phyloP scores from a whole-genome alignment of 2,329 filamentous ascomycete species.

The Scytalidium sp. region DNA sequence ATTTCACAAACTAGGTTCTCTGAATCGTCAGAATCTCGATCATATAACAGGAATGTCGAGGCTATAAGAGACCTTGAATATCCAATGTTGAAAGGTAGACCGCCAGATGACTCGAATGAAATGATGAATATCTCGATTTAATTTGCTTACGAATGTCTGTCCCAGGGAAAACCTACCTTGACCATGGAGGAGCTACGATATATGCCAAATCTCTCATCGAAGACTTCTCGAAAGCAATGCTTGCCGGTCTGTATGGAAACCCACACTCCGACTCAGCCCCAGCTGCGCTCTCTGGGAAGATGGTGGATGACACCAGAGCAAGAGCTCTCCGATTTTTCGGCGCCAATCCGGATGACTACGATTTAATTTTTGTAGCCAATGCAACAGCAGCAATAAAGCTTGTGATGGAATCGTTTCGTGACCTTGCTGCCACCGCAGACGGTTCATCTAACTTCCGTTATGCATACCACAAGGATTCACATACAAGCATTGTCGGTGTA shows the following conservation, averaged over 20 bases:
- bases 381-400: constrained; percentile 90
- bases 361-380: constrained; percentile 87
- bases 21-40: no score
- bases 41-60: constrained; percentile 59
- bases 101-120: background rate
- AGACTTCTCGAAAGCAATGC: constrained; percentile 75
- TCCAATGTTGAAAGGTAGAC: constrained; percentile 63
- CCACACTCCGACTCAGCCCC: constrained; percentile 83
- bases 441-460: constrained; percentile 65
- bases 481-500: constrained; percentile 83
- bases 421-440: constrained; percentile 62
- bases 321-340: constrained; percentile 72
- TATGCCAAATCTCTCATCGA: constrained; percentile 79
- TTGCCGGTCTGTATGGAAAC: constrained; percentile 77
- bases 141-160: background rate
- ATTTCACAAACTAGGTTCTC: no score
- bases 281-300: constrained; percentile 70
- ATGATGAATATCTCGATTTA: background rate
- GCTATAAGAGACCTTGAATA: constrained; percentile 56
- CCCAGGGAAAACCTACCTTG: constrained; percentile 76
- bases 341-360: constrained; percentile 76
- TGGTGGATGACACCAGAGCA: constrained; percentile 72
- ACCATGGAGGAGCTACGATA: constrained; percentile 84
- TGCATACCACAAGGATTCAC: constrained; percentile 77
- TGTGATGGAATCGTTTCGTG: constrained; percentile 72